phyloP scores from a whole-genome alignment of 2,329 filamentous ascomycete genomes.

The Paracorniculantispora psalliotae region DNA sequence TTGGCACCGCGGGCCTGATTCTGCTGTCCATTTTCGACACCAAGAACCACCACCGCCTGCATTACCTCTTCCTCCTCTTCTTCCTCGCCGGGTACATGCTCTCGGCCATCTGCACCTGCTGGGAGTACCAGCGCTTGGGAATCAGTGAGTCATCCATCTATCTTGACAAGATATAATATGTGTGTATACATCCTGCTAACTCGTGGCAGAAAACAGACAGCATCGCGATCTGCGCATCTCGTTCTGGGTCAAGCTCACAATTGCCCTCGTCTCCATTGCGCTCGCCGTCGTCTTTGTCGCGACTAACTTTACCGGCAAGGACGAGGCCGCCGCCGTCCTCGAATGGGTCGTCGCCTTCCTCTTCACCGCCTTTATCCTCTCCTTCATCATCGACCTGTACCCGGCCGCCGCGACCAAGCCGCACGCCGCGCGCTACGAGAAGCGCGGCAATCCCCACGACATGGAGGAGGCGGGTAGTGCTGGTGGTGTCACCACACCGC shows the following conservation, averaged over 20 bases:
- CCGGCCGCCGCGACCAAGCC: slow-evolving; percentile 63
- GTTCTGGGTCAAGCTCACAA: slow-evolving; percentile 83
- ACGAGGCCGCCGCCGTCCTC: slow-evolving; percentile 68
- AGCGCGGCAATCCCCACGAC: slow-evolving; percentile 20
- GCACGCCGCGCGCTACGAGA: slow-evolving; percentile 25
- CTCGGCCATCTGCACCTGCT: slow-evolving; percentile 82
- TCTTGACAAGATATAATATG: neutral
- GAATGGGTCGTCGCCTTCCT: slow-evolving; percentile 78
- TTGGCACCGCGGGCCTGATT: slow-evolving; percentile 76
- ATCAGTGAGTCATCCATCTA: slow-evolving; percentile 45
- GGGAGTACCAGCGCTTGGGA: slow-evolving; percentile 82
- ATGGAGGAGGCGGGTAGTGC: slow-evolving; percentile 20
- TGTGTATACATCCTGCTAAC: neutral
- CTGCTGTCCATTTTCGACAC: slow-evolving; percentile 85
- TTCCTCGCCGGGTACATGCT: slow-evolving; percentile 86
- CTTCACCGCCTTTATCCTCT: slow-evolving; percentile 83
- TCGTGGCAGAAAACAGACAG: slow-evolving; percentile 58
- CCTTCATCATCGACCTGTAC: slow-evolving; percentile 81
- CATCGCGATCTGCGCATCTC: slow-evolving; percentile 68
- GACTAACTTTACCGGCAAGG: slow-evolving; percentile 41
- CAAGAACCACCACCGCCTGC: slow-evolving; percentile 57
- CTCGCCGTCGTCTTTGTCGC: slow-evolving; percentile 71
- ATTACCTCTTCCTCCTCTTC: slow-evolving; percentile 71
- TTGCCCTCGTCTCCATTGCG: slow-evolving; percentile 73
- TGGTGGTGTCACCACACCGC: neutral